Percentiles rank a stretch among this genome's conserved stretches.
phyloP scores from a whole-genome alignment of 441 rosid genomes.

The Macaranga tanarius region DNA sequence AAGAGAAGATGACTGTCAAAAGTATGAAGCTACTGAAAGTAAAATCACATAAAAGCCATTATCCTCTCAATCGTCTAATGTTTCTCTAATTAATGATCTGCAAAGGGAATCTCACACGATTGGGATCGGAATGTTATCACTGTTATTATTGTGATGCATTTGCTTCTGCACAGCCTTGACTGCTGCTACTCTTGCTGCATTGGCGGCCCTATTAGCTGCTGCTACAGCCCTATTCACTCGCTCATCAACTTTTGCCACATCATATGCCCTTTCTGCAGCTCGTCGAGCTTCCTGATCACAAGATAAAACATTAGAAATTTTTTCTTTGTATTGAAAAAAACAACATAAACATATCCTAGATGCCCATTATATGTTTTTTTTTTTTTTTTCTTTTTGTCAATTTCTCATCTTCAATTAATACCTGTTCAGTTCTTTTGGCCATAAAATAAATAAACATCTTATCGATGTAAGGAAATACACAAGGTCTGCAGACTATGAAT shows the following conservation, averaged over 20 bases:
- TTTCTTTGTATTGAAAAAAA: not conserved
- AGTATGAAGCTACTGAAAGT: constrained; percentile 19
- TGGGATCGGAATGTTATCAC: constrained; percentile 51
- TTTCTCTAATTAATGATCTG: constrained; percentile 8
- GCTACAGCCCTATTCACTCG: constrained; percentile 82
- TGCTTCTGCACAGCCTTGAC: constrained; percentile 82
- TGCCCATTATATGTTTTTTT: too few relatives aligned
- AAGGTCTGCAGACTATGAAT: too few relatives aligned
- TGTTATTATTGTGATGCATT: constrained; percentile 43
- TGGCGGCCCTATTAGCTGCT: constrained; percentile 86
- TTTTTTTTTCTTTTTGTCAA: not conserved
- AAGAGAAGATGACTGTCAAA: constrained; percentile 20
- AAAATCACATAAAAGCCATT: constrained; percentile 15
- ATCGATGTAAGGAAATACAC: not conserved
- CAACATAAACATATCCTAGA: not conserved
- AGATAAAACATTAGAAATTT: not conserved
- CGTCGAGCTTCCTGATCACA: constrained; percentile 71
- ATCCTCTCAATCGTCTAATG: constrained; percentile 12
- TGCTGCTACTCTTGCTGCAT: constrained; percentile 84
- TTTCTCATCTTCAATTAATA: constrained; percentile 1
- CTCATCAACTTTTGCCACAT: constrained; percentile 83
- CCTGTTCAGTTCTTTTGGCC: not conserved
- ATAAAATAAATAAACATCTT: constrained; percentile 2
- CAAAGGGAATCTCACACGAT: constrained; percentile 37
- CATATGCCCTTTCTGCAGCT: constrained; percentile 77